Evolutionary conservation across 2,329 filamentous ascomycete genomes (phyloP), one percentile per base, ranked within the genome.

Genomic region (Microdochium paspali): DNA sequence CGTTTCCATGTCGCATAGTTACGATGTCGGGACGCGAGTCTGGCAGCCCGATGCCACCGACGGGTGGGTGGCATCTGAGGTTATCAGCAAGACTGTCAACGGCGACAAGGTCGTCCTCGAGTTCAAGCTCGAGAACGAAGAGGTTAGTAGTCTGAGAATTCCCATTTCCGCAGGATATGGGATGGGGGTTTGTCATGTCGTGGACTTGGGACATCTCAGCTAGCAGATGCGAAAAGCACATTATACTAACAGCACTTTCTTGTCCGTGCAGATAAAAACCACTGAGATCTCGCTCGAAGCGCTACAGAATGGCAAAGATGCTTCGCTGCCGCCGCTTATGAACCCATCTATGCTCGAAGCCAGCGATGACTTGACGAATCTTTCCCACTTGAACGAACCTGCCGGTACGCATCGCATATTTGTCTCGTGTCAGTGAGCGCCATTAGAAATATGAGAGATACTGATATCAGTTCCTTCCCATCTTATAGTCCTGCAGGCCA

Each of bases 321-420:
- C 84, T 46, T 82, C 82, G 49, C 75, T 98, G 53, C 93, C 93
- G 44, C 93, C 93, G 45, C 70, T 98, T 59, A 97, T 97, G 90
- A 98, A 98, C 67, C 93, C 93, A 56, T 80, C 91, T 46, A 94
- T 97, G 82, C 85, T 98, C 56, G 93, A 98, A 77, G 93, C 93
- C 58, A 96, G 90, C 71, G 93, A 98, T 70, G 93, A 98, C 68
- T 72, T 98, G 60, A 98, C 93, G 54, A 97, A 95, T 66, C 69
- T 98, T 56, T 98, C 93, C 57, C 90, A 98, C 80, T 72, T 98
- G 53, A 98, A 98, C 72, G 93, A 98, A 68, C 93, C 93, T 62
- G 93, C 93, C 66, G 90, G 90, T 95, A 83, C 58, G 76, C 45
- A 55, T 40, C 10, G 44, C 51, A 47, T 25, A 25, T 54, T 3